Conservation (phyloP, 1,139 yeast genomes). For the Geotrichum histeridarum region DNA sequence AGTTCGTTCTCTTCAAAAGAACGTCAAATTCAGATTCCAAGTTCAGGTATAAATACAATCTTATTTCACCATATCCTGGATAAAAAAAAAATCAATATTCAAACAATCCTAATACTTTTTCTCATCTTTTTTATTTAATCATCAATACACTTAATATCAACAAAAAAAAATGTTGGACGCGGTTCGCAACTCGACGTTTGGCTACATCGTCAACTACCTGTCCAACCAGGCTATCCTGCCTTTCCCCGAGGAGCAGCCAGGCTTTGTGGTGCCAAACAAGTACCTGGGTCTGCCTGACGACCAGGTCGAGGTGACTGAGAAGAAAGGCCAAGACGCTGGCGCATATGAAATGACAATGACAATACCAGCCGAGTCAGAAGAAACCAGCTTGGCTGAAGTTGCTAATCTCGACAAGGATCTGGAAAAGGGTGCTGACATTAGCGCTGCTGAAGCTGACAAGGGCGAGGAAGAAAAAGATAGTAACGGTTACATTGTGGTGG, state of each 20-base stretch:
- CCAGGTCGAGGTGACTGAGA: neutral
- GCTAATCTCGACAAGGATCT: neutral
- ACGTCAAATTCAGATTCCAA: too few relatives aligned
- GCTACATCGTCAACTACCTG: conserved; percentile 19
- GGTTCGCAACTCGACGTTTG: conserved; percentile 19
- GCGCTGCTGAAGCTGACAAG: neutral
- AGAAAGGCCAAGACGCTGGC: neutral
- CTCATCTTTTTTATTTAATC: neutral
- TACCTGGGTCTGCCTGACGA: conserved; percentile 6
- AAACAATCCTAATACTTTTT: too few relatives aligned
- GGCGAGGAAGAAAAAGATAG: conserved; percentile 1
- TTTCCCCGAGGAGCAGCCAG: conserved; percentile 22
- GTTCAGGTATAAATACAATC: too few relatives aligned
- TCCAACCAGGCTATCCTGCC: conserved; percentile 19
- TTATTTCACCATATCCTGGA: too few relatives aligned
- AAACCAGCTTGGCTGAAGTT: neutral
- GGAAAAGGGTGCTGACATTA: neutral
- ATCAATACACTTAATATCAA: neutral
- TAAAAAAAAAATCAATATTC: too few relatives aligned
- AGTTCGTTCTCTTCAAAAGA: too few relatives aligned
- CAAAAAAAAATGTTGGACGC: conserved; percentile 1
- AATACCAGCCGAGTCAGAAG: conserved; percentile 19
- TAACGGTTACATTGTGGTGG: conserved; percentile 24
- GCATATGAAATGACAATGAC: neutral
- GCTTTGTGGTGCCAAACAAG: conserved; percentile 22